Conservation (phyloP, 345 rosid genomes). For the Punica granatum region DNA sequence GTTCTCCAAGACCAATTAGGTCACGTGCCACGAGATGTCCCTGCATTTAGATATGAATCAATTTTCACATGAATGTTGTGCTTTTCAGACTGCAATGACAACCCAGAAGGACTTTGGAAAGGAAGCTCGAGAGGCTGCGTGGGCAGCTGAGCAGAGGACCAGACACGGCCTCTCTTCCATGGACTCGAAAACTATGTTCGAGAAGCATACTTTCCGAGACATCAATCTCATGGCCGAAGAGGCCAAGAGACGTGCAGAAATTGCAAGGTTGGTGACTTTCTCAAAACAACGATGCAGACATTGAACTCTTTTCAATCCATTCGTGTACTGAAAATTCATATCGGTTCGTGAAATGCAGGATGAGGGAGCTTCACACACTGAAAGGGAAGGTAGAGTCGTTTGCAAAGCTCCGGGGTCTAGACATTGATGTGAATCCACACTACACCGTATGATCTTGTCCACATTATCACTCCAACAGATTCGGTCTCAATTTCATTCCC, state of each 20-base stretch:
- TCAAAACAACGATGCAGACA: neutral
- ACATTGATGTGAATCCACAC: conserved; percentile 54
- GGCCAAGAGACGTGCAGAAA: conserved; percentile 57
- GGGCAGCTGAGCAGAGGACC: conserved; percentile 61
- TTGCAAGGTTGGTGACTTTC: conserved; percentile 36
- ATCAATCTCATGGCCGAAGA: conserved; percentile 50
- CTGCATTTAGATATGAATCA: neutral
- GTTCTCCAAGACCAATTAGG: neutral
- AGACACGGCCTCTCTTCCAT: conserved; percentile 38
- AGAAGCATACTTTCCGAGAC: conserved; percentile 39
- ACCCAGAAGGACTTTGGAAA: conserved; percentile 53
- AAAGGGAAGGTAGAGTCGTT: conserved; percentile 62
- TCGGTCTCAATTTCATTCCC: neutral
- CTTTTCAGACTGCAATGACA: conserved; percentile 42
- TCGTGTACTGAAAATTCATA: neutral
- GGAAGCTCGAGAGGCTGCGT: conserved; percentile 49
- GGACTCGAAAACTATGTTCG: conserved; percentile 28
- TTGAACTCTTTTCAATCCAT: neutral
- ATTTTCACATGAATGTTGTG: neutral
- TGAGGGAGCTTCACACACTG: conserved; percentile 55
- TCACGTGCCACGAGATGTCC: neutral
- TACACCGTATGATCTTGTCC: conserved; percentile 32
- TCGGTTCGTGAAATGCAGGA: conserved; percentile 18
- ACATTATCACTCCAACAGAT: neutral
- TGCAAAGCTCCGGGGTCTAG: conserved; percentile 47